These are phyloP conservation scores for Cladosporium sp. DNA, from an alignment of 2,329 filamentous ascomycete genomes.

Conservation along the genomic window DNA sequence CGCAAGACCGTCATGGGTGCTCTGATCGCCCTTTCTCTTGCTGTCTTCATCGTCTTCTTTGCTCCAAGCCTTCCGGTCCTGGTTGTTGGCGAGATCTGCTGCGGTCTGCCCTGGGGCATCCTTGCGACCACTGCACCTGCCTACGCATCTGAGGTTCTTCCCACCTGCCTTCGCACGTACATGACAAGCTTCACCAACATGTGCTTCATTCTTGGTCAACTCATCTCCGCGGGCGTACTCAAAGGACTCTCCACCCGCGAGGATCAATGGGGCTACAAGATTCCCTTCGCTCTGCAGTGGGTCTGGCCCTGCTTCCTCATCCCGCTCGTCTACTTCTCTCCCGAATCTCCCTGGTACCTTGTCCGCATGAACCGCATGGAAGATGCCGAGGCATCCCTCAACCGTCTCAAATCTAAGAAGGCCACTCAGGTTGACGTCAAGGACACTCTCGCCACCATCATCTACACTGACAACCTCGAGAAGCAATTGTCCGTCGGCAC, in stretches of 20 bases:
- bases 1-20: slow-evolving; percentile 59
- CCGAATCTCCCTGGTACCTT: slow-evolving; percentile 36
- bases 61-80: slow-evolving; percentile 36
- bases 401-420: slow-evolving; percentile 30
- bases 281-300: slow-evolving; percentile 52
- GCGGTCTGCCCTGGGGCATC: slow-evolving; percentile 36
- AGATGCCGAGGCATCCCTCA: slow-evolving; percentile 29
- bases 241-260: slow-evolving; percentile 23
- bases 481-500: slow-evolving; percentile 32
- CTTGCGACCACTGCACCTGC: slow-evolving; percentile 37
- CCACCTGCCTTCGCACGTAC: slow-evolving; percentile 32
- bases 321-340: slow-evolving; percentile 31
- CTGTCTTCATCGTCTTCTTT: slow-evolving; percentile 53
- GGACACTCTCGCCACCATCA: slow-evolving; percentile 40
- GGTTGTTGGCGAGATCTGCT: slow-evolving; percentile 28
- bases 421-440: slow-evolving; percentile 25
- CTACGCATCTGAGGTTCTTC: slow-evolving; percentile 43
- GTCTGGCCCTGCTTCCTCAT: slow-evolving; percentile 43
- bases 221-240: slow-evolving; percentile 40
- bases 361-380: slow-evolving; percentile 29
- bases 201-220: slow-evolving; percentile 45
- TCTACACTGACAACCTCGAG: slow-evolving; percentile 40
- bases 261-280: slow-evolving; percentile 30
- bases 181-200: slow-evolving; percentile 40
- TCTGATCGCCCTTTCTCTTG: slow-evolving; percentile 54